Percentiles rank a stretch among this genome's conserved stretches.
Conservation (phyloP, 1,139 yeast species). For the Yamadazyma epiphylla region DNA sequence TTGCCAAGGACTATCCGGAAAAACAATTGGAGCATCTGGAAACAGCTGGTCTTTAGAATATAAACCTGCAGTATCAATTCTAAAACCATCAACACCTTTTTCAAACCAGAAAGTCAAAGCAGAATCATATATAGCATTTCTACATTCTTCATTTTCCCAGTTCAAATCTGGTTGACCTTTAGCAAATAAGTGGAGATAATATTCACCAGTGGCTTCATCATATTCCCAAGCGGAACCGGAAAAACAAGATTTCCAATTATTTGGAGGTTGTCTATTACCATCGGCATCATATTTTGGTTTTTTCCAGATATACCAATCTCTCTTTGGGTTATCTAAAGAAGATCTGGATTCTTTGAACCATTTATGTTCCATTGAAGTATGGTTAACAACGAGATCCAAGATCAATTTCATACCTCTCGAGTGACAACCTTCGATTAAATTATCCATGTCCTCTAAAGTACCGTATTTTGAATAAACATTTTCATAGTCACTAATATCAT, state of each 20-base stretch:
- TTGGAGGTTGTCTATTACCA: constrained; percentile 52
- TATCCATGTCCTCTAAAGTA: constrained; percentile 48
- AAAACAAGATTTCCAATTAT: constrained; percentile 52
- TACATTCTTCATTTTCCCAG: constrained; percentile 53
- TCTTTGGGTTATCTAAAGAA: constrained; percentile 48
- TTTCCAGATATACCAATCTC: constrained; percentile 63
- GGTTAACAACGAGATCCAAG: constrained; percentile 57
- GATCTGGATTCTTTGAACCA: constrained; percentile 58
- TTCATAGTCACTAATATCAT: constrained; percentile 54
- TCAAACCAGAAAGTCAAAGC: constrained; percentile 54
- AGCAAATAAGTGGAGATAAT: constrained; percentile 52
- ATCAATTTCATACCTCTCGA: constrained; percentile 48
- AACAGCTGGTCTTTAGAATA: constrained; percentile 47
- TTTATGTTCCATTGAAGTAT: constrained; percentile 51
- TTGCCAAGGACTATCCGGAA: constrained; percentile 40
- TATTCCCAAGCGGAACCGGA: constrained; percentile 56
- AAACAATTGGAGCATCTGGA: constrained; percentile 47
- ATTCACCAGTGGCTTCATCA: constrained; percentile 50
- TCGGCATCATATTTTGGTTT: constrained; percentile 42
- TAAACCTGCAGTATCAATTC: constrained; percentile 53
- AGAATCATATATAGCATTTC: constrained; percentile 48
- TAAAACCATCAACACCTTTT: constrained; percentile 55
- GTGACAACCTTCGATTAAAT: constrained; percentile 45
- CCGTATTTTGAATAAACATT: constrained; percentile 51
- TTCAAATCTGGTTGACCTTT: constrained; percentile 54